Evolutionary conservation across 306 rosid genomes (phyloP), one percentile per base, ranked within the genome.

Genomic region (Quercus cerris): DNA sequence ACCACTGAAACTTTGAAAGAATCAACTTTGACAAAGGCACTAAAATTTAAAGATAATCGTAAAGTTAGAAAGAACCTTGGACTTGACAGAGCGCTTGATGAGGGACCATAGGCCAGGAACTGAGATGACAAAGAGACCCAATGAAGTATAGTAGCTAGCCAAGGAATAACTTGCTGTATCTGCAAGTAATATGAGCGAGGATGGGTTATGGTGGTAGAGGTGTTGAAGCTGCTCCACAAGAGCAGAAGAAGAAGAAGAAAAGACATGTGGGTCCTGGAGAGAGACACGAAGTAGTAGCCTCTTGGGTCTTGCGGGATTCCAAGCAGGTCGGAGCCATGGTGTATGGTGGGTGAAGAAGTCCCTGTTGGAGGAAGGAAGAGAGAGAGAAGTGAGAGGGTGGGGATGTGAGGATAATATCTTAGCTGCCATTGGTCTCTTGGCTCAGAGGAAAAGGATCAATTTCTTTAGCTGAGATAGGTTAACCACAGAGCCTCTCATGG

Each of bases 91-190:
- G 78, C 98, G 98, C 75, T 95, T 95, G 90, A 95, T 95, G 82
- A 95, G 98, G 33, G 99, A 95, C 99, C 99, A 95, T 3, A 93
- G 88, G 56, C 99, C 98, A 25, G 98, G 98, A 13, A 93, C 93
- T 75, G 98, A 95, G 85, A 95, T 90, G 22, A 95, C 97, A 82
- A 95, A 95, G 78, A 95, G 96, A 56, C 99, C 99, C 67, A 95
- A 70, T 61, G 99, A 95, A 77, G 99, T 95, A 70, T 95, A 95
- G 86, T 95, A 93, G 75, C 97, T 95, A 58, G 98, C 98, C 83
- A 78, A 18, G 31, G 98, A 95, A 56, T 95, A 93, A 44, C 99
- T 97, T 31, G 25, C 63, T 11, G 71, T 81, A 4, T 91, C 98
- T 11, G 96, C 83, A 2, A 88, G 80, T 5, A 85, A 75, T 0